phyloP scores from a whole-genome alignment of 805 yeast genomes.

The Millerago galiae region DNA sequence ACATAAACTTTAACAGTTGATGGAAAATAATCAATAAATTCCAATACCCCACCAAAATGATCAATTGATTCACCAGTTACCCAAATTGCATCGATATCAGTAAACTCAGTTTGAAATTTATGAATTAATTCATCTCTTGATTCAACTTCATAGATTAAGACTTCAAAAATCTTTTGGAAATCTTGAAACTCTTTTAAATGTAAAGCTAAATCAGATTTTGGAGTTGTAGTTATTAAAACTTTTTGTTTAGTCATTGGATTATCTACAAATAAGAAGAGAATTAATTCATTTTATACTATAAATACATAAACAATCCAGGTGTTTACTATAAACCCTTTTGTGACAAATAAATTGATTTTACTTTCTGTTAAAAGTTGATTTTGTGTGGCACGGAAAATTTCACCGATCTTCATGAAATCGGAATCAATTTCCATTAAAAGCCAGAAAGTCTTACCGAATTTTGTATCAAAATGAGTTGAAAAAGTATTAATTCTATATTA shows the following conservation, averaged over 20 bases:
- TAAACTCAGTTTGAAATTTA: conserved; percentile 32
- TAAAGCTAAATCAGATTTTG: conserved; percentile 35
- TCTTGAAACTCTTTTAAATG: conserved; percentile 39
- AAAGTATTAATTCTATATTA: too few species aligned
- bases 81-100: conserved; percentile 47
- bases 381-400: too few species aligned
- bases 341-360: too few species aligned
- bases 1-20: conserved; percentile 39
- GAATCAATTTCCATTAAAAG: too few species aligned
- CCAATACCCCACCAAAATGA: conserved; percentile 37
- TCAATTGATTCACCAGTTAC: conserved; percentile 51
- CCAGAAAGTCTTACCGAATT: too few species aligned
- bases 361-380: too few species aligned
- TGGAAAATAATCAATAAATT: conserved; percentile 43
- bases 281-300: too few species aligned
- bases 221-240: conserved; percentile 28
- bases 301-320: too few species aligned
- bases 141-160: conserved; percentile 34
- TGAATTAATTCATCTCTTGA: conserved; percentile 34
- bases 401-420: too few species aligned
- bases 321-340: too few species aligned
- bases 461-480: too few species aligned
- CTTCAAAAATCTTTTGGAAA: conserved; percentile 36
- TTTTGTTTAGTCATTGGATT: conserved; percentile 16
- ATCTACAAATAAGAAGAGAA: too few species aligned